Evolutionary conservation across 1,284 basidiomycete genomes (phyloP).

Genomic region (Trichosporon ovoides): DNA sequence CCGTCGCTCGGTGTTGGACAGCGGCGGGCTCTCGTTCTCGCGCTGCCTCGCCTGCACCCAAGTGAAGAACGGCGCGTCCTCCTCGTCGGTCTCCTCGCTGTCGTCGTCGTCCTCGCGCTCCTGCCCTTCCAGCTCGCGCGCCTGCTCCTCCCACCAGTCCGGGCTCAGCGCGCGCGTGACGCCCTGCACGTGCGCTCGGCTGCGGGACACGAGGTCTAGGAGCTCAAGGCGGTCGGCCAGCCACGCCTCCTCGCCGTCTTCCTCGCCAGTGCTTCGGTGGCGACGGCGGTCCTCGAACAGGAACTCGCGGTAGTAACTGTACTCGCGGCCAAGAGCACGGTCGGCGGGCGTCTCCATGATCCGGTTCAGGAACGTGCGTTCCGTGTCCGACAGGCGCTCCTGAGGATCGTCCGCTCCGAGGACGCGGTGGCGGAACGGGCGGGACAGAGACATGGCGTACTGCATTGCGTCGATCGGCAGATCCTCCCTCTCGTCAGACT

Average conservation of each 20-base stretch:
- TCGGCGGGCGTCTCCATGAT: neutral
- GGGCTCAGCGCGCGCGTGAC: constrained; percentile 9
- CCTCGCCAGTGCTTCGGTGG: neutral
- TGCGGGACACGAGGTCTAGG: constrained; percentile 11
- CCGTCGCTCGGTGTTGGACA: neutral
- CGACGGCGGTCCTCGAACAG: constrained; percentile 10
- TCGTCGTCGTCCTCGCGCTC: neutral
- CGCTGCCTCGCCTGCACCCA: neutral
- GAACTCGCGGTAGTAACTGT: constrained; percentile 17
- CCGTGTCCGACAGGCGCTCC: constrained; percentile 4
- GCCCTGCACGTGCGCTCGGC: constrained; percentile 6
- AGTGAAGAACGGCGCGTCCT: neutral
- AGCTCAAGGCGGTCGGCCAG: constrained; percentile 9
- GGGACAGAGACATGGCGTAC: neutral
- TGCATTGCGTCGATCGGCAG: neutral
- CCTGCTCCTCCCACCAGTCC: constrained; percentile 4
- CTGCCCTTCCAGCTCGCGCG: neutral
- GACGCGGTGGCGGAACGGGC: constrained; percentile 5
- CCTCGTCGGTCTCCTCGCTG: neutral
- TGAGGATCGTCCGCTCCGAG: neutral
- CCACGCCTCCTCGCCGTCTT: constrained; percentile 5
- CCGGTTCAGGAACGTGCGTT: constrained; percentile 7
- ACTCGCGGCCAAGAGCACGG: constrained; percentile 3
- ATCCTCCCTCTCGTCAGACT: neutral
- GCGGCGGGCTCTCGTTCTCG: neutral